Conservation (phyloP, 306 rosid genomes). For the apple (Malus domestica) region ASM211411v1 NC_041793.1:15228501-15229000, state of each 20-base stretch:
- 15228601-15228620: neutral
- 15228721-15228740: slow-evolving; percentile 74
- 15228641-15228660: neutral
- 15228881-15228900: neutral
- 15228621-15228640: neutral
- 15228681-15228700: slow-evolving; percentile 36
- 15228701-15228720: slow-evolving; percentile 76
- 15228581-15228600: neutral
- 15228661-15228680: neutral
- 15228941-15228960: no score
- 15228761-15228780: slow-evolving; percentile 18
- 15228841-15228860: neutral
- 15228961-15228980: no score
- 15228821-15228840: neutral
- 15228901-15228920: neutral
- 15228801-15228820: slow-evolving; percentile 17
- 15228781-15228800: neutral
- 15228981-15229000: no score
- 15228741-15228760: slow-evolving; percentile 65
- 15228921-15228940: neutral
- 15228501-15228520: slow-evolving; percentile 87
- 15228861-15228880: slow-evolving; percentile 9
- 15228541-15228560: slow-evolving; percentile 96
- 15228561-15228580: slow-evolving; percentile 98
- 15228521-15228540: slow-evolving; percentile 73